Conservation (phyloP, 768 basidiomycete species). For the Termitomyces sp. region DNA sequence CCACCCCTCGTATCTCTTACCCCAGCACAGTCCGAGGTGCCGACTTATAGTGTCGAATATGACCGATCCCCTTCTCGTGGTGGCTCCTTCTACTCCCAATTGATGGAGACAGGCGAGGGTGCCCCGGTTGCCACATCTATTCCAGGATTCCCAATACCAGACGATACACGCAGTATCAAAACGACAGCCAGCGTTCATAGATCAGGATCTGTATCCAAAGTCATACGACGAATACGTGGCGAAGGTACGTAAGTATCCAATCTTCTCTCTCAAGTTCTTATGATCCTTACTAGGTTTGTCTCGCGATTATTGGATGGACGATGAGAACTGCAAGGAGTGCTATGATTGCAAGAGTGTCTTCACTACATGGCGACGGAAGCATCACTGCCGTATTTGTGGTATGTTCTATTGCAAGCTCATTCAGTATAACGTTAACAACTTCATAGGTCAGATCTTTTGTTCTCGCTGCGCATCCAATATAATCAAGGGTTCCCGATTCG, state of each 20-base stretch:
- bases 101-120: constrained; percentile 52
- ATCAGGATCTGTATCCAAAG: constrained; percentile 85
- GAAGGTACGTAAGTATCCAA: constrained; percentile 52
- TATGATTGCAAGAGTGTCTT: constrained; percentile 95
- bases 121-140: constrained; percentile 69
- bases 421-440: neutral
- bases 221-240: constrained; percentile 85
- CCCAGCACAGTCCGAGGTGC: constrained; percentile 77
- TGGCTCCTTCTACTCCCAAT: constrained; percentile 46
- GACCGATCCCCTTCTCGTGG: constrained; percentile 56
- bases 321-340: constrained; percentile 92
- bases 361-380: constrained; percentile 91
- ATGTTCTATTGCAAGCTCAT: constrained; percentile 18
- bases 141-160: constrained; percentile 89
- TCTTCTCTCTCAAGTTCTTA: neutral
- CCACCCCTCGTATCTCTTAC: constrained; percentile 85
- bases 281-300: constrained; percentile 62
- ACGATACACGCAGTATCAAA: constrained; percentile 85
- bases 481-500: constrained; percentile 91
- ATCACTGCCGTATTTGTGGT: constrained; percentile 98
- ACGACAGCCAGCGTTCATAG: constrained; percentile 69
- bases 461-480: constrained; percentile 96
- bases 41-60: constrained; percentile 63
- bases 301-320: constrained; percentile 98
- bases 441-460: constrained; percentile 91